Evolutionary conservation across 73 alveolate genomes (phyloP).

Genomic region (Paramecium octaurelia): DNA sequence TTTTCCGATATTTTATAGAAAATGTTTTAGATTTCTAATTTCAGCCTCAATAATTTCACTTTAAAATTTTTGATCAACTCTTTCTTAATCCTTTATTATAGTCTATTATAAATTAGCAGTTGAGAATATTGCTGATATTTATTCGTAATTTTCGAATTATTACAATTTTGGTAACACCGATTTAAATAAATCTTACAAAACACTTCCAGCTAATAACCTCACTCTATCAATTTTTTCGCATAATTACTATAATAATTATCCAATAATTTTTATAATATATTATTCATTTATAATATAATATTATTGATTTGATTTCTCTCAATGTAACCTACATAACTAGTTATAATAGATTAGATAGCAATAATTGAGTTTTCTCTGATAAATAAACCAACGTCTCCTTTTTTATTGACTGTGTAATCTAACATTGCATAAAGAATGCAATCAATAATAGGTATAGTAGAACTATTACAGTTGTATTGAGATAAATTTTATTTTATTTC

Average conservation of each 20-base stretch:
- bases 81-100: slow-evolving; percentile 47
- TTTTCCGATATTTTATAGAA: background rate
- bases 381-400: slow-evolving; percentile 57
- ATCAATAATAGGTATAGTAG: slow-evolving; percentile 28
- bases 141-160: slow-evolving; percentile 6
- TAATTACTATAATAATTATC: slow-evolving; percentile 23
- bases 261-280: background rate
- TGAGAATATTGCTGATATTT: background rate
- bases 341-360: background rate
- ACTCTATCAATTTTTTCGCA: slow-evolving; percentile 62
- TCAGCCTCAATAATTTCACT: slow-evolving; percentile 56
- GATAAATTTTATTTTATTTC: too few relatives aligned
- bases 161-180: background rate
- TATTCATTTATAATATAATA: background rate
- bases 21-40: background rate
- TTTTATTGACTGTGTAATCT: slow-evolving; percentile 52
- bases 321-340: background rate
- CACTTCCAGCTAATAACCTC: slow-evolving; percentile 59
- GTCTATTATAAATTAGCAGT: background rate
- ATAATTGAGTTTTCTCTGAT: slow-evolving; percentile 54
- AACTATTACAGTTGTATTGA: too few relatives aligned
- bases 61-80: slow-evolving; percentile 49
- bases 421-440: background rate
- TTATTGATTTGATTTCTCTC: background rate
- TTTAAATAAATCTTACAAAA: slow-evolving; percentile 43